Percentiles rank a stretch among this genome's conserved stretches.
These are phyloP conservation scores for Sporothrix protearum DNA, from an alignment of 2,329 filamentous ascomycete species.

Conservation along the genomic window DNA sequence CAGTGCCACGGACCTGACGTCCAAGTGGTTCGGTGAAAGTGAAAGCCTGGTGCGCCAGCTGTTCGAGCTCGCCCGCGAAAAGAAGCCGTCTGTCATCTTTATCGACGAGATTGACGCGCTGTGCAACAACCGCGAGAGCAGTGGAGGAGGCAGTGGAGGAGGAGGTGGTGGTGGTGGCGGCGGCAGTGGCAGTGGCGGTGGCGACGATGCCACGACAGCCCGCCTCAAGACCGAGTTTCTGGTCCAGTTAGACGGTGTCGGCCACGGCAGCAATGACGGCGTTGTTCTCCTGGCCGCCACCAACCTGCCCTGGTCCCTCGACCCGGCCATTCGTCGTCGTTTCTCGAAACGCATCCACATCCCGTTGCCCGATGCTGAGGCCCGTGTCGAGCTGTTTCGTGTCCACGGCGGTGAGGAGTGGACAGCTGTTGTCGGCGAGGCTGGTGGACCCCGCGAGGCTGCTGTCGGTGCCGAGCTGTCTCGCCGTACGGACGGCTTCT, in stretches of 20 bases:
- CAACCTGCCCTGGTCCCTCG: slow-evolving; percentile 88
- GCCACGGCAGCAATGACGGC: slow-evolving; percentile 61
- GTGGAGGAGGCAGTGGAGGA: slow-evolving; percentile 53
- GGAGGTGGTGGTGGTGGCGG: slow-evolving; percentile 60
- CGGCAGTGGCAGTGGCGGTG: neutral
- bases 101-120: slow-evolving; percentile 99
- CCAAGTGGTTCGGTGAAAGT: slow-evolving; percentile 24
- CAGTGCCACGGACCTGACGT: slow-evolving; percentile 21
- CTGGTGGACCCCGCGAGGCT: slow-evolving; percentile 55
- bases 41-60: slow-evolving; percentile 67
- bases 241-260: slow-evolving; percentile 97
- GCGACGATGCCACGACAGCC: slow-evolving; percentile 64
- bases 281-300: slow-evolving; percentile 96
- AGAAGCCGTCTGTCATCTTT: slow-evolving; percentile 89
- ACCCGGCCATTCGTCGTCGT: slow-evolving; percentile 84
- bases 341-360: slow-evolving; percentile 77
- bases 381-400: slow-evolving; percentile 73
- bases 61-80: slow-evolving; percentile 86
- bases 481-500: slow-evolving; percentile 77
- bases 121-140: slow-evolving; percentile 86
- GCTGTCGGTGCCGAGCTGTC: slow-evolving; percentile 68
- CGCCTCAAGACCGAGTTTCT: slow-evolving; percentile 95
- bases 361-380: slow-evolving; percentile 80
- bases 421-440: slow-evolving; percentile 69
- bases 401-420: slow-evolving; percentile 77